phyloP scores from a whole-genome alignment of 2,329 filamentous ascomycete genomes.

The Ophiocordyceps camponoti-saundersi region DNA sequence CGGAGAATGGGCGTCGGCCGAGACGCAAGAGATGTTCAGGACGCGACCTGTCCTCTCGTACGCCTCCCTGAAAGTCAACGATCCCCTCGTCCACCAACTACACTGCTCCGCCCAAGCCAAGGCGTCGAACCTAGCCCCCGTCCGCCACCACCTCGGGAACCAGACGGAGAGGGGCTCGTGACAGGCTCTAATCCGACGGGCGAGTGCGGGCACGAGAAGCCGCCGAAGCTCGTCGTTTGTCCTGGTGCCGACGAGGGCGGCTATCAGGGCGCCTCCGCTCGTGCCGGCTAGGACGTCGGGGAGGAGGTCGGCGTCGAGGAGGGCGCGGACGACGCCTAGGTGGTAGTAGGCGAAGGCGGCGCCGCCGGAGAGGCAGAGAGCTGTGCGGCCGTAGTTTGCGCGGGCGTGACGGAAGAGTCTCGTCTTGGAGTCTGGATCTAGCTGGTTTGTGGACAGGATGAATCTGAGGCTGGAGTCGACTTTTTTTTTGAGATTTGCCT shows the following conservation, averaged over 20 bases:
- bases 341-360: constrained; percentile 96
- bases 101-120: constrained; percentile 76
- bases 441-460: constrained; percentile 47
- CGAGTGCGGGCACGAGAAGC: constrained; percentile 74
- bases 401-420: constrained; percentile 73
- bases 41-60: constrained; percentile 89
- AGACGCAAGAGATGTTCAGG: constrained; percentile 89
- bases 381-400: constrained; percentile 83
- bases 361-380: constrained; percentile 81
- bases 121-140: constrained; percentile 85
- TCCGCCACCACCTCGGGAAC: constrained; percentile 75
- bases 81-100: constrained; percentile 81
- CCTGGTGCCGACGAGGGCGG: constrained; percentile 70
- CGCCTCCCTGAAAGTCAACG: constrained; percentile 86
- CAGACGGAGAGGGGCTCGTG: constrained; percentile 61
- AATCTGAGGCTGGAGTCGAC: constrained; percentile 51
- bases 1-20: constrained; percentile 83
- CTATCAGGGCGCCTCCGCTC: constrained; percentile 81
- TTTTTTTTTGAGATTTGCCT: constrained; percentile 13
- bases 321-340: constrained; percentile 77
- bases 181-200: constrained; percentile 70
- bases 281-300: constrained; percentile 95
- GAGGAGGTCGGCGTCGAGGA: constrained; percentile 70
- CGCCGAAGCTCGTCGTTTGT: constrained; percentile 82
- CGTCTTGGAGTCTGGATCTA: constrained; percentile 59